Conservation (phyloP, 306 rosid genomes). For the Rosa chinensis region DNA sequence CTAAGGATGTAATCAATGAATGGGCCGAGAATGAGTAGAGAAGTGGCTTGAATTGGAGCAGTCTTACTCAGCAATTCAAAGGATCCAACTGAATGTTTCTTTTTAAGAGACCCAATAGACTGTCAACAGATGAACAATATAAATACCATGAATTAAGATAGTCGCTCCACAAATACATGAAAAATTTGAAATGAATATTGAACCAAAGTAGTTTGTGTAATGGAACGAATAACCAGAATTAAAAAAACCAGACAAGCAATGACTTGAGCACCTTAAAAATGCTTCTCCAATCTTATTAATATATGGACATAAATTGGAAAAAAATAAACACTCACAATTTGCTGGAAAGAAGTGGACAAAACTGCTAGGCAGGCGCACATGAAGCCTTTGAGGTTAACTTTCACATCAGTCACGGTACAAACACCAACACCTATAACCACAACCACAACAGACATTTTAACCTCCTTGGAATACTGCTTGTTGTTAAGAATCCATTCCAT, state of each 20-base stretch:
- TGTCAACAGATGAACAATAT: constrained; percentile 37
- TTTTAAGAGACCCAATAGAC: constrained; percentile 91
- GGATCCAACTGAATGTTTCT: constrained; percentile 94
- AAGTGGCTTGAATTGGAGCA: constrained; percentile 88
- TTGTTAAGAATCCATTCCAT: constrained; percentile 92
- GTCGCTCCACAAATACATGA: constrained; percentile 10
- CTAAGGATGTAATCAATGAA: constrained; percentile 73
- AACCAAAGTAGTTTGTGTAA: background rate
- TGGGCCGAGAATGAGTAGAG: constrained; percentile 81
- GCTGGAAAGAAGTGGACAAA: constrained; percentile 86
- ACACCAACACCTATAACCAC: constrained; percentile 91
- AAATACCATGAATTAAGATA: constrained; percentile 8
- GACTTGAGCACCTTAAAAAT: background rate
- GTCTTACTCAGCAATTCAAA: constrained; percentile 95
- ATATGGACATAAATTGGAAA: background rate
- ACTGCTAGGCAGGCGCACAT: constrained; percentile 71
- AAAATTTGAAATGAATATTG: background rate
- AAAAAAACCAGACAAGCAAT: background rate
- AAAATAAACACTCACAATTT: constrained; percentile 65
- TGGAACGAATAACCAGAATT: background rate
- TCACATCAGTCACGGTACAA: constrained; percentile 91
- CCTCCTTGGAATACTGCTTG: constrained; percentile 79
- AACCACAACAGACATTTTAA: constrained; percentile 67
- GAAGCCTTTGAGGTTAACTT: constrained; percentile 83
- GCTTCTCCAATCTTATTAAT: background rate